phyloP scores from a whole-genome alignment of 2,329 filamentous ascomycete species.

The Microdochium paspali region DNA sequence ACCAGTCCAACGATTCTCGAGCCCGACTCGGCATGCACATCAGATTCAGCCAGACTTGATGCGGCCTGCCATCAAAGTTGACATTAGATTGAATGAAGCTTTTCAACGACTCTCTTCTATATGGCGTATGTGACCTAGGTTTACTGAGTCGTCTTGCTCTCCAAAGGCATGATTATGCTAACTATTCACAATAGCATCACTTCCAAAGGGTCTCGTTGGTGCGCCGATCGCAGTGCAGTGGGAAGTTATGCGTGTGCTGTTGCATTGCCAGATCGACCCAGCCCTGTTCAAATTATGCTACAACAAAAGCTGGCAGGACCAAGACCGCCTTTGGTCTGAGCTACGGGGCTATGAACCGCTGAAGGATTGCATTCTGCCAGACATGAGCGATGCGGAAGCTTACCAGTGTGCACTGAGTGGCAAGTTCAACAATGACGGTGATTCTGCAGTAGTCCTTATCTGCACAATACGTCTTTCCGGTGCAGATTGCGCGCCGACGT shows the following conservation, averaged over 20 bases:
- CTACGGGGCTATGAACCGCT: constrained; percentile 31
- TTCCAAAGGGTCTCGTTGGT: constrained; percentile 27
- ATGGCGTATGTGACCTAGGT: no score
- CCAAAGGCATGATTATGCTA: no score
- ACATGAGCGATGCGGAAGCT: constrained; percentile 28
- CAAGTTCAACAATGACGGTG: constrained; percentile 21
- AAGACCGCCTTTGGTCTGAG: constrained; percentile 29
- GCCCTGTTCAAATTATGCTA: constrained; percentile 21
- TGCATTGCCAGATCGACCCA: constrained; percentile 33
- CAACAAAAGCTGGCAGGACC: constrained; percentile 30
- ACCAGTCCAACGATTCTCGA: no score
- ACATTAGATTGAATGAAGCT: no score
- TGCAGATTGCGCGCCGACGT: constrained; percentile 26
- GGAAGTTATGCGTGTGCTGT: constrained; percentile 39
- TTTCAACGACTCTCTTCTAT: no score
- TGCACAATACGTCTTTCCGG: constrained; percentile 29
- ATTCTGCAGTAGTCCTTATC: constrained; percentile 31
- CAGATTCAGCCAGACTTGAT: no score
- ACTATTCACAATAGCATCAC: constrained; percentile 18
- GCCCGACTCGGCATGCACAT: no score
- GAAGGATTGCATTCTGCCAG: constrained; percentile 34
- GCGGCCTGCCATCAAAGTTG: no score
- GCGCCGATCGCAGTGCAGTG: constrained; percentile 41
- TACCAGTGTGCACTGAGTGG: constrained; percentile 33
- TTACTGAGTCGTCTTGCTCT: no score